A percentile compares a stretch with the other conserved stretches of the same genome.
Evolutionary conservation across 148 eudicot genomes (phyloP).

Genomic region (Mesembryanthemum crystallinum): DNA sequence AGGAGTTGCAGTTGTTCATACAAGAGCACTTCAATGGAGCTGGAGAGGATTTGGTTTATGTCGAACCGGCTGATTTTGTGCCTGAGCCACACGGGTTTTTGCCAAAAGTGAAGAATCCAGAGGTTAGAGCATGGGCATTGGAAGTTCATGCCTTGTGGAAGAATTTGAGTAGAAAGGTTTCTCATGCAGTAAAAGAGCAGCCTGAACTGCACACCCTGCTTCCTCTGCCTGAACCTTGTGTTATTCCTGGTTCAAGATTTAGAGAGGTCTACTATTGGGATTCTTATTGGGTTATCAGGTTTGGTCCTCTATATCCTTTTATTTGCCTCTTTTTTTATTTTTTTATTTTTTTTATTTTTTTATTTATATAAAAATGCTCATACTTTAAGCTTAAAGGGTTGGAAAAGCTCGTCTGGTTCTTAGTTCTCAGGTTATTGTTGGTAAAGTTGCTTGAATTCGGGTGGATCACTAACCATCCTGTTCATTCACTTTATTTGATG

Average conservation of each 20-base stretch:
- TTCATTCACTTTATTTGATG: constrained; percentile 2
- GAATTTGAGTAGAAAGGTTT: constrained; percentile 70
- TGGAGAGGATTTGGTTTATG: constrained; percentile 59
- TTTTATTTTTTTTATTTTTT: background rate
- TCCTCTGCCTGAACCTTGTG: constrained; percentile 52
- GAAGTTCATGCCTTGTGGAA: constrained; percentile 79
- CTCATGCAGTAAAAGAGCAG: constrained; percentile 40
- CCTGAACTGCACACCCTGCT: constrained; percentile 66
- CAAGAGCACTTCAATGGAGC: constrained; percentile 45
- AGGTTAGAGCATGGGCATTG: constrained; percentile 68
- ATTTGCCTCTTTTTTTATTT: background rate
- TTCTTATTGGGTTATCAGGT: constrained; percentile 94
- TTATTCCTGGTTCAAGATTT: constrained; percentile 86
- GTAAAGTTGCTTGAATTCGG: background rate
- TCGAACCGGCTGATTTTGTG: constrained; percentile 60
- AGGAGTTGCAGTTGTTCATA: constrained; percentile 41
- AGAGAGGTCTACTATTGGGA: constrained; percentile 94
- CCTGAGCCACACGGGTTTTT: constrained; percentile 57
- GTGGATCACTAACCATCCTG: background rate
- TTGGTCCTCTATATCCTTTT: background rate
- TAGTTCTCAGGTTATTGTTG: background rate
- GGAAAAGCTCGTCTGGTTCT: background rate
- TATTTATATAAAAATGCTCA: too few species aligned
- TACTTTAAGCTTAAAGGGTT: background rate
- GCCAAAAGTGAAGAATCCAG: constrained; percentile 51